Evolutionary conservation across 2,329 filamentous ascomycete species (phyloP).

Genomic region (Xylaria sp.): DNA sequence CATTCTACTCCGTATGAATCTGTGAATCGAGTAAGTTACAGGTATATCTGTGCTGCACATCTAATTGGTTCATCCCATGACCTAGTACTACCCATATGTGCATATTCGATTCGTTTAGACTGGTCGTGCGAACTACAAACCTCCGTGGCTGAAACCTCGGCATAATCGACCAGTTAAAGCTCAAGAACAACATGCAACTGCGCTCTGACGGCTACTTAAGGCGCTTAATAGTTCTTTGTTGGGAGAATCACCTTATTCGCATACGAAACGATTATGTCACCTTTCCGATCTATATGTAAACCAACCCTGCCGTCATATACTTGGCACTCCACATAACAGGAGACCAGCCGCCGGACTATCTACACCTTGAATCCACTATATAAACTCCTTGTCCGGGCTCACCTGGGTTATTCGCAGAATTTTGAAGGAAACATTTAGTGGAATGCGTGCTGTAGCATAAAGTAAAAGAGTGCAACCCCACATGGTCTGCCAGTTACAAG

Average conservation of each 20-base stretch:
- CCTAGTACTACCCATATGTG: background rate
- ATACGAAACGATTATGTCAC: background rate
- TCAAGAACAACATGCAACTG: background rate
- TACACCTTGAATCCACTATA: background rate
- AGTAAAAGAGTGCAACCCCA: background rate
- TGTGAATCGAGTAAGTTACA: background rate
- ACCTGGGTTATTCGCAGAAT: background rate
- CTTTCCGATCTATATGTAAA: background rate
- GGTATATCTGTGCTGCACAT: background rate
- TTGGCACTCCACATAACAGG: constrained; percentile 1
- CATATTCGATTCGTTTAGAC: background rate
- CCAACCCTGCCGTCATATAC: background rate
- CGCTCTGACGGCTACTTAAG: background rate
- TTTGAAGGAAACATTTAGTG: background rate
- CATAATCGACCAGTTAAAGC: background rate
- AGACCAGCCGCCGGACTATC: background rate
- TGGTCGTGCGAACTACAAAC: background rate
- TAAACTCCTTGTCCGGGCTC: background rate
- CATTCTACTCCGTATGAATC: background rate
- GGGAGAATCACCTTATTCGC: background rate
- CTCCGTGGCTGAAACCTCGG: background rate
- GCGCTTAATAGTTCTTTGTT: background rate
- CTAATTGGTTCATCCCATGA: background rate
- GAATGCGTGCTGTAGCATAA: background rate
- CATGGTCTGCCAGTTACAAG: background rate